Evolutionary conservation across 2,329 filamentous ascomycete species (phyloP), one percentile per base, ranked within the genome.

Genomic region (Lachnellula cervina): DNA sequence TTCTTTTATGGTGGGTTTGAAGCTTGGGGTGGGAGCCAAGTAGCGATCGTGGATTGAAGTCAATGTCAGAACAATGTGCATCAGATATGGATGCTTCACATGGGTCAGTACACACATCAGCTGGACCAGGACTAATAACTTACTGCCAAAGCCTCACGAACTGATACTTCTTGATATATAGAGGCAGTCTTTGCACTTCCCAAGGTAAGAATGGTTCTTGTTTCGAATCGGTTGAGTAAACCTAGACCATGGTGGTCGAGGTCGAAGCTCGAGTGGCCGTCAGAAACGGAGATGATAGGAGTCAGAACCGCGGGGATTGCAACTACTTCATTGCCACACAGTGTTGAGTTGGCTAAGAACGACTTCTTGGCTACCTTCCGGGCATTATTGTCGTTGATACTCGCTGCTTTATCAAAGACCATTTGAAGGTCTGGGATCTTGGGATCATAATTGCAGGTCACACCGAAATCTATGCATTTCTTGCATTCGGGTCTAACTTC

Each of bases 31-130:
- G 42, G 62, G 65, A 57, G 37, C 5, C 37, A 40, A 17, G 37
- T 75, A 70, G 5, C 76, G 72, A 57, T 83, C 80, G 59, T 85
- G 81, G 59, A 80, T 74, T 3, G 78, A 65, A 2, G 80, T 77
- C 21, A 83, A 62, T 19, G 77, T 73, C 32, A 83, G 69, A 17
- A 82, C 71, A 47, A 77, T 70, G 64, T 84, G 81, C 69, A 82
- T 75, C 5, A 84, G 70, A 47, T 68, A 58, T 19, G 55, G 49
- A 54, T 62, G 55, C 64, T 65, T 21, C 14, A 19, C 21, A n/a
- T 37, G 9, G 23, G 37, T 54, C 16, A 52, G 28, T 7, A 5
- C 32, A 17, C 14, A 17, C 16, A 25, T 32, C 5, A 9, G 19
- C 8, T 4, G 32, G 14, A 52, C 37, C 19, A 40, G 47, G 14